phyloP scores from a whole-genome alignment of 2,329 filamentous ascomycete genomes.

The Huntiella decipiens region DNA sequence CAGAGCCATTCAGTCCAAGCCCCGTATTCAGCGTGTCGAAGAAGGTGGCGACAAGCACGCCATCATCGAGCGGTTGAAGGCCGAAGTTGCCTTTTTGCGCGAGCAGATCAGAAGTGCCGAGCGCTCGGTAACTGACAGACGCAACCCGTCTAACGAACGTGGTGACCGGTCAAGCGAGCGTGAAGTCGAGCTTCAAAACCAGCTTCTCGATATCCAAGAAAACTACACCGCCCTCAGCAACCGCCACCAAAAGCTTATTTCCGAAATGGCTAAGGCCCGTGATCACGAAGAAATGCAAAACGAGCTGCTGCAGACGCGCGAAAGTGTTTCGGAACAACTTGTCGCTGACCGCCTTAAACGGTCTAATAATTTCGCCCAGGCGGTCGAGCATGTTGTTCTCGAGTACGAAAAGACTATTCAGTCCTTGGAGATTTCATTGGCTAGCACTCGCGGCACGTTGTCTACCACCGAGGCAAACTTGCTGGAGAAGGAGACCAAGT shows the following conservation, averaged over 20 bases:
- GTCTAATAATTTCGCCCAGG: slow-evolving; percentile 88
- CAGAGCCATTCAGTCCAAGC: slow-evolving; percentile 91
- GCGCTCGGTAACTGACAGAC: slow-evolving; percentile 36
- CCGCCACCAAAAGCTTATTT: slow-evolving; percentile 86
- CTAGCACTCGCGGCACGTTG: slow-evolving; percentile 67
- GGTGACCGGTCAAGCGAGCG: slow-evolving; percentile 64
- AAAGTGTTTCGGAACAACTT: slow-evolving; percentile 35
- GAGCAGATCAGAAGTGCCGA: slow-evolving; percentile 85
- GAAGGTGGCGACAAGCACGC: slow-evolving; percentile 77
- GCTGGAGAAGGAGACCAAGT: slow-evolving; percentile 83
- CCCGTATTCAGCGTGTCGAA: slow-evolving; percentile 82
- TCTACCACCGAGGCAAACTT: slow-evolving; percentile 71
- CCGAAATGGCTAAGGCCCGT: slow-evolving; percentile 74
- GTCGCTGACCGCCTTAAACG: slow-evolving; percentile 78
- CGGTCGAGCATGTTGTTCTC: slow-evolving; percentile 85
- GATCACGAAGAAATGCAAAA: slow-evolving; percentile 47
- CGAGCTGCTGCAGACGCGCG: slow-evolving; percentile 21
- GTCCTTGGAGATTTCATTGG: slow-evolving; percentile 74
- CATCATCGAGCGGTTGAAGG: slow-evolving; percentile 79
- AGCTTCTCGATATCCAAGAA: slow-evolving; percentile 80
- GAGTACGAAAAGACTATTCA: slow-evolving; percentile 99
- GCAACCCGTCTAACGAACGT: slow-evolving; percentile 42
- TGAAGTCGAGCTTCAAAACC: slow-evolving; percentile 81
- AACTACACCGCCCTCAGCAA: slow-evolving; percentile 84
- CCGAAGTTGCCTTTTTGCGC: slow-evolving; percentile 80